Evolutionary conservation across 805 yeast species (phyloP).

Genomic region (Kodamaea sagamina): DNA sequence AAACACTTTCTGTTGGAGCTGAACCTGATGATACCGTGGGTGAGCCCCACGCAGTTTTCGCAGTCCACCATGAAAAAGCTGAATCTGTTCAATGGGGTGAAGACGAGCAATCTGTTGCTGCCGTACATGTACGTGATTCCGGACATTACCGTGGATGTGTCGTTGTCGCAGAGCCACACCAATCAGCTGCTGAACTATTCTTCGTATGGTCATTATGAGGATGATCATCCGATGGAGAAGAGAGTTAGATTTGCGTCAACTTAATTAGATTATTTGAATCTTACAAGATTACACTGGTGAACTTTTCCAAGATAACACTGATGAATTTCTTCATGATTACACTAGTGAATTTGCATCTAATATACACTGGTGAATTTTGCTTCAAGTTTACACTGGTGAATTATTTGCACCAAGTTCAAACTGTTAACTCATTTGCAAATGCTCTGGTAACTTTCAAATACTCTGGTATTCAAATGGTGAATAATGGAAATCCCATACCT

Average conservation of each 20-base stretch:
- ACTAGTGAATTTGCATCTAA: no score
- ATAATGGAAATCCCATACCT: no score
- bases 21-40: conserved; percentile 1
- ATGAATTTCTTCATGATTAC: no score
- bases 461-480: no score
- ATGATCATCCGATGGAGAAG: conserved; percentile 5
- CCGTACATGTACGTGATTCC: neutral
- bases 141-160: conserved; percentile 13
- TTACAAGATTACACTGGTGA: no score
- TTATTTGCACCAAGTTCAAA: no score
- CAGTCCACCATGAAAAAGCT: neutral
- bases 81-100: conserved; percentile 1
- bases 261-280: no score
- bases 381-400: no score
- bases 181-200: conserved; percentile 13
- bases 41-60: neutral
- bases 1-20: neutral
- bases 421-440: no score
- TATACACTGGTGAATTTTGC: no score
- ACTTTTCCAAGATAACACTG: no score
- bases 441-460: no score
- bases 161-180: conserved; percentile 10
- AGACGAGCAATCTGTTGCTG: neutral
- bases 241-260: conserved; percentile 5
- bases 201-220: conserved; percentile 5